phyloP scores from a whole-genome alignment of 441 rosid species.

The Omphalea diandra region DNA sequence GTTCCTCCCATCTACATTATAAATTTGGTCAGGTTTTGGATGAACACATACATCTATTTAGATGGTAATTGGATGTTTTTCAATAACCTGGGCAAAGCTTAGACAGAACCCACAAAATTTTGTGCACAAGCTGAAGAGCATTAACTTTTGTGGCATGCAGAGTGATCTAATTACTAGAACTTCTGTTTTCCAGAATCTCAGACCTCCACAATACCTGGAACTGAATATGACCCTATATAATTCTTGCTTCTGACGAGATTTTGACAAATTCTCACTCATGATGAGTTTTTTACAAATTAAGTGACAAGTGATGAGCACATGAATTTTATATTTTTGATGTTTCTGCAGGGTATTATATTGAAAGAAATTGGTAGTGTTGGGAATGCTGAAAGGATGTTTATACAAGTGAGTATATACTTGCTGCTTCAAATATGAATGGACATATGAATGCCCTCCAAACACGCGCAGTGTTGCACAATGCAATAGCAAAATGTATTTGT shows the following conservation, averaged over 20 bases:
- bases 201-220: neutral
- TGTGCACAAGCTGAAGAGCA: neutral
- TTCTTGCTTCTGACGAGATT: too few species aligned
- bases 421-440: neutral
- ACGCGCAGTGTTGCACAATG: too few species aligned
- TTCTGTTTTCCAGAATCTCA: neutral
- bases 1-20: neutral
- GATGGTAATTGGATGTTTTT: neutral
- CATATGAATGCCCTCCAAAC: neutral
- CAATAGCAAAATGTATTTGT: neutral
- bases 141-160: neutral
- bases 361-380: slow-evolving; percentile 83
- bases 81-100: too few species aligned
- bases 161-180: neutral
- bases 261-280: neutral
- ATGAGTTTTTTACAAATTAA: neutral
- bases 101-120: neutral
- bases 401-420: slow-evolving; percentile 57
- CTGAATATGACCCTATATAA: neutral
- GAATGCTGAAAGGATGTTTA: slow-evolving; percentile 97
- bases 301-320: neutral
- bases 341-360: slow-evolving; percentile 75
- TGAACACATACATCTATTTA: neutral
- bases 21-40: neutral
- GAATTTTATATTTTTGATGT: slow-evolving; percentile 19